phyloP scores from a whole-genome alignment of 345 rosid species.

The Salix suchowensis region DNA sequence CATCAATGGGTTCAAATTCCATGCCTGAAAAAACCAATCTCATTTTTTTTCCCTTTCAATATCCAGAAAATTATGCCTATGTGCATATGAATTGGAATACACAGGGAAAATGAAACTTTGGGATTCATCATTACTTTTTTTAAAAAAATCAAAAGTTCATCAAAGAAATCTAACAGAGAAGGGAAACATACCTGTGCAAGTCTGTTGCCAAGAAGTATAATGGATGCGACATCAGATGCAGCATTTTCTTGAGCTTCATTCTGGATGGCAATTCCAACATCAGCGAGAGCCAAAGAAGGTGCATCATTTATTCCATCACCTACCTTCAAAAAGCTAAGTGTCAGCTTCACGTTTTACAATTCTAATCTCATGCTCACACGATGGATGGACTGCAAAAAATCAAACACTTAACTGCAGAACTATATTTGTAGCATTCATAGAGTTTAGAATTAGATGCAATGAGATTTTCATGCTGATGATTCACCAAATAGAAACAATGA shows the following conservation, averaged over 20 bases:
- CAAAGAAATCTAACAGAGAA: neutral
- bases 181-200: conserved; percentile 62
- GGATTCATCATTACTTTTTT: neutral
- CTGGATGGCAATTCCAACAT: conserved; percentile 88
- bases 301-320: conserved; percentile 99
- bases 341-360: neutral
- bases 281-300: conserved; percentile 86
- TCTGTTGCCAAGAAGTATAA: conserved; percentile 81
- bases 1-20: neutral
- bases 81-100: neutral
- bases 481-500: neutral
- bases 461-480: neutral
- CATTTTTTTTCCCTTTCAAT: neutral
- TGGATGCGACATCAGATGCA: conserved; percentile 84
- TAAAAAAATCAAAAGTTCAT: too few species aligned
- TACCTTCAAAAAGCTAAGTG: conserved; percentile 41
- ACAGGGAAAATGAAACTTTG: neutral
- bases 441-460: neutral
- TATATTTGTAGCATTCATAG: neutral
- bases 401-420: neutral
- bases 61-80: neutral
- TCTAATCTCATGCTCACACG: neutral
- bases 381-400: neutral
- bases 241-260: conserved; percentile 88
- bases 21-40: neutral